Evolutionary conservation across 768 basidiomycete species (phyloP), one percentile per base, ranked within the genome.

Genomic region (Podaxis sp.): DNA sequence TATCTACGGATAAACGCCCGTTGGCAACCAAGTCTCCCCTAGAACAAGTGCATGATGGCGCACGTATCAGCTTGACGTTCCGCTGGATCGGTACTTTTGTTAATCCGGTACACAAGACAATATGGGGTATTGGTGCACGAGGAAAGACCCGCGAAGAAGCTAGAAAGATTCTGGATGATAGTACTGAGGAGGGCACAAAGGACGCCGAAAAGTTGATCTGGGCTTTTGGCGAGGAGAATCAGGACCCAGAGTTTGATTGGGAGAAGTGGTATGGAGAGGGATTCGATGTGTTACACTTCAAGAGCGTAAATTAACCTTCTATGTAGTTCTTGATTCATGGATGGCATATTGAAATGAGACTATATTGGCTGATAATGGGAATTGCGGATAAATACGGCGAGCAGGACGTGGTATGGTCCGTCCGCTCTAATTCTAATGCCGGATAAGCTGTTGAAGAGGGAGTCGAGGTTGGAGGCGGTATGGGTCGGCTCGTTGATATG

Each of bases 1-100:
- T 94, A 66, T 84, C 85, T 63, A 84, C 85, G 58, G 91, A 93
- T 75, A 92, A 90, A 65, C 87, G 92, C 1, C 82, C 84, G 2
- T 63, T 79, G 2, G 63, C 70, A 5, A 69, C 73, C 2, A 93
- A 93, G 72, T 77, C 80, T 1, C 69, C 71, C 2, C 81, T 75
- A 25, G 91, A 93, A 74, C 80, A 72, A 33, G 74, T 76, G 49
- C 76, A 81, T 66, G 69, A 76, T n/a, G 88, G 87, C 25, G 87
- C 80, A 55, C 81, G 91, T 52, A 91, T 93, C 70, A 91, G 90
- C 68, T 73, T 93, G 67, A 94, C 91, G 8, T 93, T 93, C 74
- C 79, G 91, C 41, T 79, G 82, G 60, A 93, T 93, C 49, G 89
- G 88, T 38, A 93, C 91, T 19, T 93, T 90, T 73, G 72, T 93